A percentile compares a stretch with the other conserved stretches of the same genome.
Evolutionary conservation across 1,284 basidiomycete genomes (phyloP).

Genomic region (Cerioporus squamosus): DNA sequence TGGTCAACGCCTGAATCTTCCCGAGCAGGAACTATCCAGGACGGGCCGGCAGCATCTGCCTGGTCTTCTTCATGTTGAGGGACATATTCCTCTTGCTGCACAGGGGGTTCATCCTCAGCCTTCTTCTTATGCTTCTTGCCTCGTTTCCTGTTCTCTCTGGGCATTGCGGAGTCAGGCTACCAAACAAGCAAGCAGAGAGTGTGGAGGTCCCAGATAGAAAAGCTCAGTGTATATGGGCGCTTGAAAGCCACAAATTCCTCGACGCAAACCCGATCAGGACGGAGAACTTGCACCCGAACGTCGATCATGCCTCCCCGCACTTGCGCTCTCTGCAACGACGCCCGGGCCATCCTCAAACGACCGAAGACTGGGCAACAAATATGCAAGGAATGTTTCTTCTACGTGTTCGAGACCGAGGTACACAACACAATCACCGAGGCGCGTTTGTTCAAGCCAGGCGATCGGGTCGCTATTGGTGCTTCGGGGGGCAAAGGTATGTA

Average conservation of each 20-base stretch:
- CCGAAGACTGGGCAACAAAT: conserved; percentile 98
- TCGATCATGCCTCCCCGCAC: conserved; percentile 65
- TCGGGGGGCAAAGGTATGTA: conserved; percentile 92
- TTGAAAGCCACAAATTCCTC: not conserved
- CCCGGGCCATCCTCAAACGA: conserved; percentile 88
- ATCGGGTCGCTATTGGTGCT: conserved; percentile 96
- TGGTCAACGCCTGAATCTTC: conserved; percentile 46
- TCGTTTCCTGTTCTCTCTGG: conserved; percentile 75
- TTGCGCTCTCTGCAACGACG: conserved; percentile 77
- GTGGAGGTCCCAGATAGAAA: not conserved
- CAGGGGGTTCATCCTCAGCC: conserved; percentile 33
- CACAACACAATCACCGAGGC: conserved; percentile 92
- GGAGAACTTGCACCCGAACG: conserved; percentile 17
- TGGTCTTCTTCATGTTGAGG: conserved; percentile 27
- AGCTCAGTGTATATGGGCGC: conserved; percentile 10
- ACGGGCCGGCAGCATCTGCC: conserved; percentile 43
- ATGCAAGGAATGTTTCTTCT: conserved; percentile 95
- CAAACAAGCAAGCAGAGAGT: not conserved
- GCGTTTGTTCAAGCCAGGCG: conserved; percentile 87
- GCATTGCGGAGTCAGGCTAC: conserved; percentile 48
- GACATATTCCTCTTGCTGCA: conserved; percentile 10
- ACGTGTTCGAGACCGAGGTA: conserved; percentile 97
- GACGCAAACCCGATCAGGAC: not conserved
- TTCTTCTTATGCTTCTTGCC: conserved; percentile 76
- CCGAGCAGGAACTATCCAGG: conserved; percentile 64